Evolutionary conservation across 257 asterid genomes (phyloP).

Genomic region (Lycium barbarum): DNA sequence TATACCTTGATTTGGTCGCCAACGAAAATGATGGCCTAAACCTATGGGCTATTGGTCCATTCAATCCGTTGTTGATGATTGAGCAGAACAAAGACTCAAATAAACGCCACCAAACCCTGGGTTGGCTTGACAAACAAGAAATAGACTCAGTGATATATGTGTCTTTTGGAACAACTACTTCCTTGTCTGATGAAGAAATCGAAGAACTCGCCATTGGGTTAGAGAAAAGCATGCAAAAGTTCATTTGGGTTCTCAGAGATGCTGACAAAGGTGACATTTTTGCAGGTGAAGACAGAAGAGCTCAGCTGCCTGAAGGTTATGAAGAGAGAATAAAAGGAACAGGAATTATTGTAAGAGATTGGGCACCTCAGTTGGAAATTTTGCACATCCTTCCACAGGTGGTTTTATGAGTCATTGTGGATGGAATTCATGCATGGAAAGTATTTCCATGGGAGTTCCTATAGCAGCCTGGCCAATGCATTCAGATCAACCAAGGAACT

Average conservation of each 20-base stretch:
- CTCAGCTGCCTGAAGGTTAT: slow-evolving; percentile 35
- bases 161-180: slow-evolving; percentile 41
- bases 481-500: slow-evolving; percentile 34
- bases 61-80: slow-evolving; percentile 31
- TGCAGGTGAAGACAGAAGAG: slow-evolving; percentile 33
- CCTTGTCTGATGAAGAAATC: slow-evolving; percentile 36
- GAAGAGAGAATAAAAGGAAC: slow-evolving; percentile 34
- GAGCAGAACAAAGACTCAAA: slow-evolving; percentile 5
- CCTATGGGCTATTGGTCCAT: slow-evolving; percentile 45
- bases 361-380: slow-evolving; percentile 41
- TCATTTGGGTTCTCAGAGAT: slow-evolving; percentile 43
- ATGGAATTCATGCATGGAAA: slow-evolving; percentile 42
- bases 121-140: slow-evolving; percentile 42
- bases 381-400: slow-evolving; percentile 36
- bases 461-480: slow-evolving; percentile 41
- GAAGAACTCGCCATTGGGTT: slow-evolving; percentile 37
- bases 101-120: slow-evolving; percentile 24
- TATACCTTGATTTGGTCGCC: slow-evolving; percentile 35
- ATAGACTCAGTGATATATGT: slow-evolving; percentile 38
- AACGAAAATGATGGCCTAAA: neutral
- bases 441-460: slow-evolving; percentile 38
- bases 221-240: slow-evolving; percentile 36
- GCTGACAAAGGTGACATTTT: slow-evolving; percentile 42
- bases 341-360: slow-evolving; percentile 36
- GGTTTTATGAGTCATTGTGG: slow-evolving; percentile 43